These are phyloP conservation scores for Zymoseptoria ardabiliae DNA, from an alignment of 2,329 filamentous ascomycete genomes.

Conservation along the genomic window DNA sequence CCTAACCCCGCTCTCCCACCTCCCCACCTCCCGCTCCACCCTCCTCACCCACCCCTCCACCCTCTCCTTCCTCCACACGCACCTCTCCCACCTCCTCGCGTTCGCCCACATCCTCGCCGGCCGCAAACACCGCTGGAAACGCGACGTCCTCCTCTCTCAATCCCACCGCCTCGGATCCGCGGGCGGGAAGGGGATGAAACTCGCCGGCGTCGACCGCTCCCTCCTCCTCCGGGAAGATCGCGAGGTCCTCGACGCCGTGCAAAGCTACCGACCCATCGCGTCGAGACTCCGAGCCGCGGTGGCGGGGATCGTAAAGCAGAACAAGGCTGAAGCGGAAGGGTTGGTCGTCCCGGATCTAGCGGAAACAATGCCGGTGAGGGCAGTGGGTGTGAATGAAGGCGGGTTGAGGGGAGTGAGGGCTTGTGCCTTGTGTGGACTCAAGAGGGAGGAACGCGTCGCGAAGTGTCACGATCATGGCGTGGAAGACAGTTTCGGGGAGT, in stretches of 20 bases:
- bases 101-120: conserved; percentile 77
- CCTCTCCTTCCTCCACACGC: conserved; percentile 56
- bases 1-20: conserved; percentile 53
- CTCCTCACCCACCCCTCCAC: conserved; percentile 55
- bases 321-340: conserved; percentile 53
- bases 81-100: conserved; percentile 57
- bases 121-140: conserved; percentile 80
- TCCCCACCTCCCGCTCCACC: conserved; percentile 51
- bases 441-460: conserved; percentile 72
- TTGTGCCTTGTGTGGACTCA: conserved; percentile 81
- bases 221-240: conserved; percentile 78
- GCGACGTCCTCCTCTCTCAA: conserved; percentile 76
- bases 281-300: background rate
- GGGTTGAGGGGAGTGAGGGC: conserved; percentile 65
- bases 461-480: conserved; percentile 65
- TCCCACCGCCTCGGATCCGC: conserved; percentile 79
- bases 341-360: conserved; percentile 59
- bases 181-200: conserved; percentile 76
- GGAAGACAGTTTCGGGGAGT: conserved; percentile 90
- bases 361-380: conserved; percentile 61
- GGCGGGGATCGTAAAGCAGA: conserved; percentile 31
- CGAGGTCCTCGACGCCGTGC: conserved; percentile 70
- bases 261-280: background rate
- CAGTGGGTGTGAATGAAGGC: conserved; percentile 54
- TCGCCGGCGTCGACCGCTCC: conserved; percentile 74